A percentile compares a stretch with the other conserved stretches of the same genome.
phyloP scores from a whole-genome alignment of 805 yeast genomes.

The Yarrowia phangngaensis region DNA sequence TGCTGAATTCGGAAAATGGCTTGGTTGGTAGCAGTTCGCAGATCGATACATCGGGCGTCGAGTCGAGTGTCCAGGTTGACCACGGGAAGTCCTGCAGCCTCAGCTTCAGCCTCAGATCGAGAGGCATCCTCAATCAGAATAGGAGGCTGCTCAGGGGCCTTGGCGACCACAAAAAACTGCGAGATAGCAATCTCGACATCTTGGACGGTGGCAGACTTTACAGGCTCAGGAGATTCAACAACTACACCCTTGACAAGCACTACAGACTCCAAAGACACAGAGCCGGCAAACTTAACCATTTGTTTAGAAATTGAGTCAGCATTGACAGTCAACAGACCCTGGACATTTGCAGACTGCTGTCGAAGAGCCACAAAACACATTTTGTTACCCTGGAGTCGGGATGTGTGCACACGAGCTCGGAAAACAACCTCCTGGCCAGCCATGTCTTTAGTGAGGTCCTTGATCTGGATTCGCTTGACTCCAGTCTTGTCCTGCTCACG shows the following conservation, averaged over 20 bases:
- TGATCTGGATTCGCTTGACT: constrained; percentile 56
- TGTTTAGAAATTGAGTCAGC: constrained; percentile 75
- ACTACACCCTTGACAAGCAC: constrained; percentile 86
- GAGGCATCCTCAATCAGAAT: constrained; percentile 94
- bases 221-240: constrained; percentile 75
- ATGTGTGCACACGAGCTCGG: constrained; percentile 90
- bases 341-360: constrained; percentile 80
- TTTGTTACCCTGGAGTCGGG: constrained; percentile 94
- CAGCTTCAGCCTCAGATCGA: constrained; percentile 79
- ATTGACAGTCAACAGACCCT: constrained; percentile 75
- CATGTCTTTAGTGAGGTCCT: constrained; percentile 48
- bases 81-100: constrained; percentile 83
- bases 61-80: constrained; percentile 95
- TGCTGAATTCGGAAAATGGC: constrained; percentile 92
- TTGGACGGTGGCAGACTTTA: constrained; percentile 88
- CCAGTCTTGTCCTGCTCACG: constrained; percentile 54
- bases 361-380: constrained; percentile 87
- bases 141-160: constrained; percentile 90
- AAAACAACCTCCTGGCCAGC: constrained; percentile 77
- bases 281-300: constrained; percentile 94
- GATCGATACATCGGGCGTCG: constrained; percentile 91
- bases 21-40: constrained; percentile 95
- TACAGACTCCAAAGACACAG: constrained; percentile 81
- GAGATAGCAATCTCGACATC: constrained; percentile 78
- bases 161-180: constrained; percentile 71